Base-by-base conservation (phyloP, 805 yeast species). In the Wickerhamomyces mucosus region DNA sequence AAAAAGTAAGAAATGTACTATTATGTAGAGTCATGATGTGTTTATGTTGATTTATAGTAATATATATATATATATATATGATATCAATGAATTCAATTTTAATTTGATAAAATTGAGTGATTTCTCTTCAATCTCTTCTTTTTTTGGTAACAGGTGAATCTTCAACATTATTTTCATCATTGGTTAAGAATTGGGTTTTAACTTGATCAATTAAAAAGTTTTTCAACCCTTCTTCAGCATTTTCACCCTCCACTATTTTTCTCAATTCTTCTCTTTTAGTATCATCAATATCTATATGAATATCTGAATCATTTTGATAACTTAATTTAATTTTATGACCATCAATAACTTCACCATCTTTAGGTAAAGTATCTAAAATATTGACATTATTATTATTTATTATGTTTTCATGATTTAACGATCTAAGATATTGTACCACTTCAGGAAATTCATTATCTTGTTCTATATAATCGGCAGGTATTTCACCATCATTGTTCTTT, bases 361-460 rank as follows among this genome's bases (percentile, higher is more conserved):
- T 30, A 22, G 41, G 41, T 13, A 37, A 28, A 4, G 31, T 12
- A 19, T 39, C 40, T 22, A 40, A 28, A 3, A 36, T 26, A 6
- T 23, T 28, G 13, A 29, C 39, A 25, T 20, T 21, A 14, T 20
- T 30, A 19, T 42, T 50, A 17, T 42, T 40, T 18, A 54, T 44
- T 3, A 17, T 29, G 10, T 55, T 42, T 57, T 41, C 56, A 33
- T 42, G 58, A 21, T 36, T 51, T 40, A 71, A 57, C 0, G 64
- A 42, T 28, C 60, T 63, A 44, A 88, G 60, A 47, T 80, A 92
- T 21, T 61, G 65, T 8, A 75, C 75, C 11, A 89, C 59, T 23
- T 85, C 95, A 2, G 92, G 88, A 42, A 68, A 78, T 41, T 89
- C 96, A 15, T 69, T 85, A 27, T 86, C 96, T 41, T 85, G 94